phyloP scores from a whole-genome alignment of 257 asterid genomes.

The Mitragyna speciosa region DNA sequence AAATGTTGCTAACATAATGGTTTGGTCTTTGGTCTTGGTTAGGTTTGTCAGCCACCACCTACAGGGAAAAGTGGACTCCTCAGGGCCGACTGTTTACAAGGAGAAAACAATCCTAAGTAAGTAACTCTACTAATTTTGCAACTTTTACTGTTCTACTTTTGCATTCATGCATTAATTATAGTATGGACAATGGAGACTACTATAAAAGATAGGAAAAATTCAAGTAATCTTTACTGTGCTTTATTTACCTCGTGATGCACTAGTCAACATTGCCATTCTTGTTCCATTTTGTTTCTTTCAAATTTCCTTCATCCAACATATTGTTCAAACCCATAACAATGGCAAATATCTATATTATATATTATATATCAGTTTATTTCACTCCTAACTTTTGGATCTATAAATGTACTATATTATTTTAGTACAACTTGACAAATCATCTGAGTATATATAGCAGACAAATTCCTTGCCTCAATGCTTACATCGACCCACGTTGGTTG shows the following conservation, averaged over 20 bases:
- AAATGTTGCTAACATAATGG: constrained; percentile 1
- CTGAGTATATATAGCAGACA: neutral
- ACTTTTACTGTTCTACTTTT: too few relatives aligned
- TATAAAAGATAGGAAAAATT: neutral
- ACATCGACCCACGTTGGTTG: neutral
- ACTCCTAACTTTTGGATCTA: neutral
- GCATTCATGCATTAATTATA: neutral
- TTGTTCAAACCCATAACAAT: neutral
- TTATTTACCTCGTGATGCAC: neutral
- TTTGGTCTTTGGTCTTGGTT: constrained; percentile 24
- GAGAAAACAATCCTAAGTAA: constrained; percentile 70
- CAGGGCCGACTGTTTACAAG: constrained; percentile 61
- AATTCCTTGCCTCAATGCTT: neutral
- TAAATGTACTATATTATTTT: neutral
- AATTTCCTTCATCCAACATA: neutral
- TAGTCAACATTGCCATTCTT: neutral
- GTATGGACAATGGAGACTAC: neutral
- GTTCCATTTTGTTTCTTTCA: neutral
- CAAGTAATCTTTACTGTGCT: neutral
- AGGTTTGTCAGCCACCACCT: constrained; percentile 89
- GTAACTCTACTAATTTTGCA: constrained; percentile 8
- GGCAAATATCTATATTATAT: too few relatives aligned
- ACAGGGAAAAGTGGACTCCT: constrained; percentile 89
- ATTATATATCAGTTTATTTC: too few relatives aligned
- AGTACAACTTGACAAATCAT: neutral